phyloP scores from a whole-genome alignment of 2,329 filamentous ascomycete species.

The Chrysosporium keratinophilum region DNA sequence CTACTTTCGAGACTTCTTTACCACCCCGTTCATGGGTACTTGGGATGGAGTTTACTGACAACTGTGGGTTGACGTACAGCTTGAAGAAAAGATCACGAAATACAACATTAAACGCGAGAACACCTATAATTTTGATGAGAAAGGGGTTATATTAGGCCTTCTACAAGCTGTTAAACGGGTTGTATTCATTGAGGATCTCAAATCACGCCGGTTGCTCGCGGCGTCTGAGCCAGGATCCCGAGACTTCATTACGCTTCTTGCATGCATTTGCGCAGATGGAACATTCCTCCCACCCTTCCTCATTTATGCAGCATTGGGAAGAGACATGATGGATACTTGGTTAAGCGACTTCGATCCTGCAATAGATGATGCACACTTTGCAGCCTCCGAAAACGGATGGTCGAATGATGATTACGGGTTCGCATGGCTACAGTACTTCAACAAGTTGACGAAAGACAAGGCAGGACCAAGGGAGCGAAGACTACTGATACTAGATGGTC shows the following conservation, averaged over 20 bases:
- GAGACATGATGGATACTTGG: slow-evolving; percentile 10
- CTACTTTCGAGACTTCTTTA: slow-evolving; percentile 8
- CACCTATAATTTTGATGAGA: slow-evolving; percentile 14
- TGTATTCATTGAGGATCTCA: background rate
- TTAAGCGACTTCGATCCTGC: slow-evolving; percentile 1
- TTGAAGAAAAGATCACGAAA: slow-evolving; percentile 5
- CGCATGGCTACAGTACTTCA: slow-evolving; percentile 1
- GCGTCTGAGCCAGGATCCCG: background rate
- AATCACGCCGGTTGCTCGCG: too few species aligned
- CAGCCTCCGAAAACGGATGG: slow-evolving; percentile 9
- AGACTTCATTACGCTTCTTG: slow-evolving; percentile 9
- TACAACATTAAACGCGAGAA: slow-evolving; percentile 9
- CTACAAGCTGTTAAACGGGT: slow-evolving; percentile 2
- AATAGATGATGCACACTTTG: slow-evolving; percentile 5
- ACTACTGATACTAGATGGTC: slow-evolving; percentile 7
- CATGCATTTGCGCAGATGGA: background rate
- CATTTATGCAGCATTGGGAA: slow-evolving; percentile 2
- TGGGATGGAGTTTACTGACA: background rate
- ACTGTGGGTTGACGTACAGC: background rate
- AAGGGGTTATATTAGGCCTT: slow-evolving; percentile 10
- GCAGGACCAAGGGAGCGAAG: background rate
- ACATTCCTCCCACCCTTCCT: background rate
- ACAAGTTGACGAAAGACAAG: background rate
- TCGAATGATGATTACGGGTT: slow-evolving; percentile 8
- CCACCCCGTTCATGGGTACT: background rate